Evolutionary conservation across 169 alveolate genomes (phyloP), one percentile per base, ranked within the genome.

Genomic region (Plasmodium inui): DNA sequence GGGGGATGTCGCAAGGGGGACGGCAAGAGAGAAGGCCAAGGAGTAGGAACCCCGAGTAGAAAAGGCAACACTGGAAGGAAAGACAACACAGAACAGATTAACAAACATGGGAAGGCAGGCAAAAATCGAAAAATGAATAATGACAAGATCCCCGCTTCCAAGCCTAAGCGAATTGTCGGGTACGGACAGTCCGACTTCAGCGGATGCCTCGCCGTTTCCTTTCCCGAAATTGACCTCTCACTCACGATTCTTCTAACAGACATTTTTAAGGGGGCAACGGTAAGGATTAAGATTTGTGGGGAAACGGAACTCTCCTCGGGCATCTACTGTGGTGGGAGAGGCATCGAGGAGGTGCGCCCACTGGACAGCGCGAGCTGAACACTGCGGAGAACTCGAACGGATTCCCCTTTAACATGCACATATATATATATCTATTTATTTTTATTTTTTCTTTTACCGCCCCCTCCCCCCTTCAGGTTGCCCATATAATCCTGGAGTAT

Each of bases 181-280:
- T 85, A 93, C 71, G 97, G 97, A 1, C 96, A 95, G 39, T 92
- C 95, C 3, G 97, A 95, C 28, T 55, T 76, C 61, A 93, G 95
- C 39, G 97, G 97, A 10, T 93, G 95, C 83, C 44, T 86, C 28
- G 90, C 95, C 30, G 32, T 92, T 26, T 86, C 95, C 4, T 95
- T 95, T 73, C 97, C 97, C 26, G 96, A 95, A 32, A 82, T 95
- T 55, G 92, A 92, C n/a, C 67, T 95, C 28, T 95, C 97, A 1
- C 57, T 95, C 3, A 93, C 95, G 2, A 82, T 95, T 17, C 86
- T 95, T 12, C 74, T 95, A 28, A 91, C 95, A 5, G 97, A 95
- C 61, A 79, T 93, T 32, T 78, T 71, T 55, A 95, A 92, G 46
- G 97, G 97, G 39, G 82, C 96, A 80, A 57, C 82, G 8, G 94